Conservation (phyloP, 1,284 basidiomycete species). For the Veloporphyrellus conicus region DNA sequence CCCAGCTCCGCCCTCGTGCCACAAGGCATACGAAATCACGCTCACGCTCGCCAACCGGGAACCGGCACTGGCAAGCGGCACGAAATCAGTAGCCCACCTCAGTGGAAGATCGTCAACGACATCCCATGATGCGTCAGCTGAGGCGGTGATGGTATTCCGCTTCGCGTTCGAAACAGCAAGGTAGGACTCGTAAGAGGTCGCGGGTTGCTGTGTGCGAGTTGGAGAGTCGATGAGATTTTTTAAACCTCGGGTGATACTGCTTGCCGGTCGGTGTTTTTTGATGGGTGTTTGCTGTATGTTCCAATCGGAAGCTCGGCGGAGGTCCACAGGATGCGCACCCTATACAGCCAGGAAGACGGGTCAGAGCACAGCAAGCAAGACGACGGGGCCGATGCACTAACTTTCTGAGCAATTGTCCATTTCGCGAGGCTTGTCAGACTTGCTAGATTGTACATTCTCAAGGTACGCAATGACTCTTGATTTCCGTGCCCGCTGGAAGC, state of each 20-base stretch:
- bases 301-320: conserved; percentile 50
- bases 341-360: conserved; percentile 25
- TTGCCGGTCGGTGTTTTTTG: conserved; percentile 54
- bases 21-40: conserved; percentile 64
- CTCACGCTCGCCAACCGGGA: conserved; percentile 59
- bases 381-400: conserved; percentile 25
- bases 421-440: conserved; percentile 69
- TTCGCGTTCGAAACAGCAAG: conserved; percentile 27
- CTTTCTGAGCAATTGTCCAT: conserved; percentile 66
- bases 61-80: conserved; percentile 61
- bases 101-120: conserved; percentile 70
- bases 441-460: conserved; percentile 77
- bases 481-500: conserved; percentile 37
- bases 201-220: conserved; percentile 25
- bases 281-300: conserved; percentile 47
- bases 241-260: conserved; percentile 57
- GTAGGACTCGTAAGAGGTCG: conserved; percentile 34
- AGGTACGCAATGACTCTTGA: conserved; percentile 50
- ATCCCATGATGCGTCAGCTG: conserved; percentile 62
- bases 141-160: conserved; percentile 29
- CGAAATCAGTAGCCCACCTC: conserved; percentile 77
- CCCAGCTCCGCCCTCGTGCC: conserved; percentile 46
- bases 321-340: conserved; percentile 58
- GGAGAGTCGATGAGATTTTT: conserved; percentile 52
- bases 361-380: conserved; percentile 8